A percentile compares a stretch with the other conserved stretches of the same genome.
These are phyloP conservation scores for Fraxinus ornus DNA, from an alignment of 305 asterid genomes.

Conservation along the genomic window DNA sequence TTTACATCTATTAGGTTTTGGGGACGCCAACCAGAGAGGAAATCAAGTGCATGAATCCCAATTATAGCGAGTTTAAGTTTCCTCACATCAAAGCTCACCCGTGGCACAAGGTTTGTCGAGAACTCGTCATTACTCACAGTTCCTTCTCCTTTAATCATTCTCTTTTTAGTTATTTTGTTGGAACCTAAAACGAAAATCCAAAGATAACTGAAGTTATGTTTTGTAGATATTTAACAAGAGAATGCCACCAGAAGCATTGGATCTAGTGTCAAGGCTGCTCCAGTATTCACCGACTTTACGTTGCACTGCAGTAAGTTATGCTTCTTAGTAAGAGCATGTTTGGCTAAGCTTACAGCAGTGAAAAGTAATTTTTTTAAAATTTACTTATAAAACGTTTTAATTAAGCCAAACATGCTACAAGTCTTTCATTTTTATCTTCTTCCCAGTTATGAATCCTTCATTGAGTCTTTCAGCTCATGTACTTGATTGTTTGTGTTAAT, in stretches of 20 bases:
- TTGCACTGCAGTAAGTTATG: slow-evolving; percentile 73
- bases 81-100: slow-evolving; percentile 98
- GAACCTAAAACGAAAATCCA: background rate
- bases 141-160: background rate
- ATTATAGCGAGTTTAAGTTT: slow-evolving; percentile 84
- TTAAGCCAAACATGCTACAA: background rate
- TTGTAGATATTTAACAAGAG: slow-evolving; percentile 71
- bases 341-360: background rate
- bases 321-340: background rate
- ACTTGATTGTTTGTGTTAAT: background rate
- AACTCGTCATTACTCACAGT: background rate
- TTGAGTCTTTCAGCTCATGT: background rate
- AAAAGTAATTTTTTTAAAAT: background rate
- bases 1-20: slow-evolving; percentile 47
- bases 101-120: slow-evolving; percentile 86
- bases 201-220: background rate
- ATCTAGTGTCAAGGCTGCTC: slow-evolving; percentile 81
- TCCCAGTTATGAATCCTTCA: no score
- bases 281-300: slow-evolving; percentile 92
- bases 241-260: slow-evolving; percentile 87
- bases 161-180: background rate
- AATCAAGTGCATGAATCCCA: slow-evolving; percentile 97
- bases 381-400: no score
- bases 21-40: slow-evolving; percentile 99
- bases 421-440: no score